Base-by-base conservation (phyloP, 2,329 filamentous ascomycete genomes). In the Hymenotorrendiella dingleyae region DNA sequence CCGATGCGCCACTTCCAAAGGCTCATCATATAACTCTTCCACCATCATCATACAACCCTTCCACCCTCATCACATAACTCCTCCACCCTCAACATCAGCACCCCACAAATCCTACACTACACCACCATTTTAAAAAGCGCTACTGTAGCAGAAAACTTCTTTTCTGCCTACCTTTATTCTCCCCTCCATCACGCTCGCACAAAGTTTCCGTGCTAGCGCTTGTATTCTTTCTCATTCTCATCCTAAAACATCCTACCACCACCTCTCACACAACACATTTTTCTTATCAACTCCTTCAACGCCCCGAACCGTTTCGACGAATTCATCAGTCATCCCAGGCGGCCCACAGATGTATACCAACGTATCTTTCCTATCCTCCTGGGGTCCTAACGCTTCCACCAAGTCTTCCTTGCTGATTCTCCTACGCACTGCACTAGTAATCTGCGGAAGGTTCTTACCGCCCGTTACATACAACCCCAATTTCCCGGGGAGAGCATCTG, bases 271-370 rank as follows among this genome's bases (percentile, higher is more conserved):
- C 46, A 80, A 61, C 3, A 83, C 70, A 36, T 68, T 67, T 39
- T 67, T 59, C 21, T 64, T 54, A 8, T 68, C 62, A 54, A 78
- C 66, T 0, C 66, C 68, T 16, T 71, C 62, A 2, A 63, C 49
- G 1, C 45, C 50, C 27, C 55, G 56, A 8, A 68, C 54, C 12
- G 57, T 46, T 16, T 65, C 62, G 1, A 82, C 76, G 51, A 84
- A 71, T 37, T 74, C 69, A 58, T 87, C 84, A 1, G 81, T 86
- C 82, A 86, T 86, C 3, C 54, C 53, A 9, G 79, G 80, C 11
- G 82, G 73, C 1, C 83, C 83, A 55, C 84, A 87, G 0, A 87
- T 64, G 59, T 86, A 87, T 10, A 78, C 76, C 3, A 81, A 67
- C 0, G 71, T 70, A 2, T 64, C 61, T 1, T 58, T 50, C 37